A percentile compares a stretch with the other conserved stretches of the same genome.
These are phyloP conservation scores for Malassezia sp. DNA, from an alignment of 1,284 basidiomycete species.

Conservation along the genomic window DNA sequence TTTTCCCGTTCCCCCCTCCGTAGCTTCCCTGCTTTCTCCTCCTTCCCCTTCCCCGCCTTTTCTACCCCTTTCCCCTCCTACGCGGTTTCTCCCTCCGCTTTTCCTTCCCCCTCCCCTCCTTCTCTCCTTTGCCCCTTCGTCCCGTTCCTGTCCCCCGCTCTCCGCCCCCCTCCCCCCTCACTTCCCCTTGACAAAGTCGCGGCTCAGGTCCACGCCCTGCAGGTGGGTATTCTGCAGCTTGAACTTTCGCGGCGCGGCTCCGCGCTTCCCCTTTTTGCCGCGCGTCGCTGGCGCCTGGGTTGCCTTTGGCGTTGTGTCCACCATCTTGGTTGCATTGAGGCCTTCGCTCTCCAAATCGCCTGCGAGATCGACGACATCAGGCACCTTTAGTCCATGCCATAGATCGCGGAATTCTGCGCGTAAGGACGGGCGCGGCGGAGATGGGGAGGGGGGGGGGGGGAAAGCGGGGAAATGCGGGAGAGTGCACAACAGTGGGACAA, in stretches of 20 bases:
- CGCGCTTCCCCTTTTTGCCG: conserved; percentile 26
- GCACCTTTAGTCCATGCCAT: conserved; percentile 72
- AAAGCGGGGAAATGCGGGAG: neutral
- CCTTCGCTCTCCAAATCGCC: conserved; percentile 57
- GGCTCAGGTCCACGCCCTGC: conserved; percentile 65
- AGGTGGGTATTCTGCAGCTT: conserved; percentile 78
- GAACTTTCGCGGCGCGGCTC: conserved; percentile 39
- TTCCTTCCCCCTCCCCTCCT: no score
- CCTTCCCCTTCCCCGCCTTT: no score
- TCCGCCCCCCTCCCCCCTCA: neutral
- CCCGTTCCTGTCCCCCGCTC: neutral
- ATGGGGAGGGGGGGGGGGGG: neutral
- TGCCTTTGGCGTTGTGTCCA: conserved; percentile 23
- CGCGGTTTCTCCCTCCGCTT: no score
- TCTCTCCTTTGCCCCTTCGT: no score
- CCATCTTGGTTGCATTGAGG: conserved; percentile 29
- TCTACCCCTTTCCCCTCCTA: no score
- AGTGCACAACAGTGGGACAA: neutral
- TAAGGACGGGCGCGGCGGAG: no score
- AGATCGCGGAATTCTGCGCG: conserved; percentile 73
- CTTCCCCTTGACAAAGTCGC: conserved; percentile 48
- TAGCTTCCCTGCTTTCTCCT: no score
- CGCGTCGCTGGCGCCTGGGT: conserved; percentile 19
- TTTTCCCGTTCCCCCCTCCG: no score
- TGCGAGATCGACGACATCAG: conserved; percentile 68